A percentile compares a stretch with the other conserved stretches of the same genome.
Conservation (phyloP, 352 stramenopile genomes). For the Phytophthora crassamura region DNA sequence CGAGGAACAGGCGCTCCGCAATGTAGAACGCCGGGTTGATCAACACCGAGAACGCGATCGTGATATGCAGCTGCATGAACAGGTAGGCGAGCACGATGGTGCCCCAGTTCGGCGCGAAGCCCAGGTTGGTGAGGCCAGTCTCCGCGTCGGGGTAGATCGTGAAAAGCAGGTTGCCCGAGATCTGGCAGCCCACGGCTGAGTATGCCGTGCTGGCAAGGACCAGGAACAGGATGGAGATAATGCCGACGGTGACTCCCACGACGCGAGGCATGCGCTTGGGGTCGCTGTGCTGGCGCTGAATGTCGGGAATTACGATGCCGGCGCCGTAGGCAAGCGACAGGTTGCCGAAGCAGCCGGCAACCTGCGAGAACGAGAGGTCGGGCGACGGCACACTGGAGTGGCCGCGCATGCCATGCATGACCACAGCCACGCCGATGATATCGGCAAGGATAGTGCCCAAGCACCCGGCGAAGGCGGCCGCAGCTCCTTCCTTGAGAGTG, state of each 20-base stretch:
- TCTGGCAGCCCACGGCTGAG: constrained; percentile 52
- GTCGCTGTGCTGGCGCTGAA: constrained; percentile 59
- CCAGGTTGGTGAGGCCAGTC: constrained; percentile 39
- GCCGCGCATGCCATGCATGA: constrained; percentile 45
- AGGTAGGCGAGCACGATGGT: constrained; percentile 51
- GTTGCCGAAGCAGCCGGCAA: constrained; percentile 54
- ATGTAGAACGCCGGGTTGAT: constrained; percentile 60
- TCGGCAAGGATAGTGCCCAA: constrained; percentile 57
- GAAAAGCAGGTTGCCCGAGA: constrained; percentile 65
- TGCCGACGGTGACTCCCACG: constrained; percentile 42
- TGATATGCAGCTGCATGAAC: constrained; percentile 69
- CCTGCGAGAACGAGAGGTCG: constrained; percentile 46
- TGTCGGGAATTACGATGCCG: constrained; percentile 53
- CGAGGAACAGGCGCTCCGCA: constrained; percentile 51
- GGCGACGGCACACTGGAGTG: constrained; percentile 42
- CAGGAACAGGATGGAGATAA: constrained; percentile 52
- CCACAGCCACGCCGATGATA: constrained; percentile 43
- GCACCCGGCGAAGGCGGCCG: constrained; percentile 46
- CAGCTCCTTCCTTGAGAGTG: constrained; percentile 54
- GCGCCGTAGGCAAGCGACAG: constrained; percentile 60
- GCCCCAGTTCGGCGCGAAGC: constrained; percentile 46
- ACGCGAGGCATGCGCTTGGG: constrained; percentile 57
- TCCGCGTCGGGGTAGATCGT: constrained; percentile 42
- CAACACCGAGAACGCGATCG: constrained; percentile 60
- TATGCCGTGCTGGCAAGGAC: constrained; percentile 44